Evolutionary conservation across 1,284 basidiomycete genomes (phyloP).

Genomic region (Tausonia pullulans): DNA sequence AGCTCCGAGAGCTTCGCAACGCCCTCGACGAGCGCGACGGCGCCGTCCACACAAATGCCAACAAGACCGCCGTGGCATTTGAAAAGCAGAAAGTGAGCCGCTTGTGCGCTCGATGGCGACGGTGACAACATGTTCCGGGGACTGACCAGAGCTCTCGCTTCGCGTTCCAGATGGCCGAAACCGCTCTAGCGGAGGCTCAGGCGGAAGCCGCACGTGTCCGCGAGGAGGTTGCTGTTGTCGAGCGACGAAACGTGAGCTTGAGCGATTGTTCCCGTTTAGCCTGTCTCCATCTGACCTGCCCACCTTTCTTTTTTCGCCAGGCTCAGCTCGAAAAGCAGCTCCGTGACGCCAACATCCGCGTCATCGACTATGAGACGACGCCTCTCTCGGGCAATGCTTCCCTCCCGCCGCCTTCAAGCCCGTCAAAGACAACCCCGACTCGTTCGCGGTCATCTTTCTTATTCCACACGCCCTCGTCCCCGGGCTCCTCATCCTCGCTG

Average conservation of each 20-base stretch:
- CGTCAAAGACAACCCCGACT: neutral
- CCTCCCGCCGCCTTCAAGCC: neutral
- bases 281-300: neutral
- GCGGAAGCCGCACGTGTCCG: conserved; percentile 59
- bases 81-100: conserved; percentile 54
- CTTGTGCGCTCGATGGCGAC: neutral
- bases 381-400: neutral
- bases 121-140: neutral
- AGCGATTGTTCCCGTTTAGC: no score
- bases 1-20: conserved; percentile 2
- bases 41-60: neutral
- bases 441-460: neutral
- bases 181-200: conserved; percentile 59
- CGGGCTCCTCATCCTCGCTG: neutral
- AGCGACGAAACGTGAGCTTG: conserved; percentile 55
- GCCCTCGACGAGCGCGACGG: conserved; percentile 6
- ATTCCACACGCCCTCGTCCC: neutral
- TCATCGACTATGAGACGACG: conserved; percentile 10
- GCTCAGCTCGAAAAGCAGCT: conserved; percentile 11
- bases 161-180: conserved; percentile 53
- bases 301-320: neutral
- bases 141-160: neutral
- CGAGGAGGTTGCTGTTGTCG: conserved; percentile 63
- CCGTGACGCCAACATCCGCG: conserved; percentile 9
- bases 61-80: conserved; percentile 25